A percentile compares a stretch with the other conserved stretches of the same genome.
phyloP scores from a whole-genome alignment of 1,284 basidiomycete species.

The Boletus holoroseus region DNA sequence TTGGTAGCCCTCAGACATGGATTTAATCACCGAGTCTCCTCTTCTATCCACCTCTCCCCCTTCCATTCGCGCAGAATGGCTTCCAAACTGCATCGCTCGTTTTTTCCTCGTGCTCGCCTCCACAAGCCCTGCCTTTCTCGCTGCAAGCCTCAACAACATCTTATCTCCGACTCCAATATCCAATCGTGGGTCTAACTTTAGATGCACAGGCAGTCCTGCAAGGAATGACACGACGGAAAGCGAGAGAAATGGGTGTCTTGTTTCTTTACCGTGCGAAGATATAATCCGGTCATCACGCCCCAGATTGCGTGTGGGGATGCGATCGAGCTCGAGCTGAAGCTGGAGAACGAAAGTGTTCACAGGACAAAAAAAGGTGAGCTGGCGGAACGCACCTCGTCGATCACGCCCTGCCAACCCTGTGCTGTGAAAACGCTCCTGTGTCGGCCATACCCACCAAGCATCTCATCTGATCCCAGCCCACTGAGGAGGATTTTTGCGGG shows the following conservation, averaged over 20 bases:
- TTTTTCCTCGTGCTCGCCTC: slow-evolving; percentile 75
- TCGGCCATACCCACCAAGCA: slow-evolving; percentile 90
- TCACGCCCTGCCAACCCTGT: slow-evolving; percentile 67
- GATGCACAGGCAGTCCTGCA: slow-evolving; percentile 67
- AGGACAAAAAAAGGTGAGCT: background rate
- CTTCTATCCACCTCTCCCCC: slow-evolving; percentile 46
- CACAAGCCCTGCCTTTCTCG: slow-evolving; percentile 60
- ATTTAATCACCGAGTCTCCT: slow-evolving; percentile 40
- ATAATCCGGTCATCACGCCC: slow-evolving; percentile 92
- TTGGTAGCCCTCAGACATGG: background rate
- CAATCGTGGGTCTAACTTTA: slow-evolving; percentile 73
- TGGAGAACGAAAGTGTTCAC: slow-evolving; percentile 28
- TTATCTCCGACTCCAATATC: slow-evolving; percentile 82
- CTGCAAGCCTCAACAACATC: slow-evolving; percentile 69
- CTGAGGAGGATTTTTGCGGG: slow-evolving; percentile 81
- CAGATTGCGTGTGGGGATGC: slow-evolving; percentile 85
- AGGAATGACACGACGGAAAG: slow-evolving; percentile 72
- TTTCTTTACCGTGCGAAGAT: slow-evolving; percentile 84
- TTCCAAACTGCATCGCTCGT: slow-evolving; percentile 96
- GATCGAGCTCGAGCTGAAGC: slow-evolving; percentile 90
- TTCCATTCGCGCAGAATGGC: slow-evolving; percentile 87
- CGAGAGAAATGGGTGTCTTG: slow-evolving; percentile 85
- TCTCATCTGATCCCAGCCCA: slow-evolving; percentile 93
- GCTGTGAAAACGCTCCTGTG: slow-evolving; percentile 74
- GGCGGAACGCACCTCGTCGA: slow-evolving; percentile 61